Conservation (phyloP, 192 early-diverging fungal species). For the Funneliformis mosseae region DNA sequence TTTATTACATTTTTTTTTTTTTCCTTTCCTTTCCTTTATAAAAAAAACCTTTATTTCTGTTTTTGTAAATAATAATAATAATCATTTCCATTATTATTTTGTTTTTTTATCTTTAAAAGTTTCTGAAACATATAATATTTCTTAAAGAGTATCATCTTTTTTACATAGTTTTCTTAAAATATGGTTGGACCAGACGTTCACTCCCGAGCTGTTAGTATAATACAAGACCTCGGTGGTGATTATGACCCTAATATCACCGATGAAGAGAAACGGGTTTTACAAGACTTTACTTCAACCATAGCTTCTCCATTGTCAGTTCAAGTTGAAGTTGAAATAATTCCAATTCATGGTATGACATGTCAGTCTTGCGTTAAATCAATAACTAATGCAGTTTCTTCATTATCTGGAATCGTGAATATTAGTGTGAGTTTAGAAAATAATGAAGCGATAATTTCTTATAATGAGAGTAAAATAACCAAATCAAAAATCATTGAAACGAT, state of each 20-base stretch:
- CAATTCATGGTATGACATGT: conserved; percentile 10
- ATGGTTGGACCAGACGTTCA: neutral
- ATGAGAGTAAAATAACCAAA: conserved; percentile 7
- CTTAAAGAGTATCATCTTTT: neutral
- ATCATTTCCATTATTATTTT: too few relatives aligned
- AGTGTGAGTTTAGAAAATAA: conserved; percentile 42
- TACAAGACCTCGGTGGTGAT: conserved; percentile 3
- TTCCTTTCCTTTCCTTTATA: too few relatives aligned
- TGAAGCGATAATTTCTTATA: conserved; percentile 36
- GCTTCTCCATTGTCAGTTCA: neutral
- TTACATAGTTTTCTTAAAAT: neutral
- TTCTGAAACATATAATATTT: neutral
- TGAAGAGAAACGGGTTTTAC: neutral
- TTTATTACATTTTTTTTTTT: too few relatives aligned
- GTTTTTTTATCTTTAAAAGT: too few relatives aligned
- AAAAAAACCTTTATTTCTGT: too few relatives aligned
- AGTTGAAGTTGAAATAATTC: neutral
- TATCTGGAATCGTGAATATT: neutral
- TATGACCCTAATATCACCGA: neutral
- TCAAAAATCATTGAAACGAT: conserved; percentile 50
- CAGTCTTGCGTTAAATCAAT: conserved; percentile 34
- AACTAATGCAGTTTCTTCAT: neutral
- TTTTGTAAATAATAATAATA: too few relatives aligned
- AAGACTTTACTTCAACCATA: neutral
- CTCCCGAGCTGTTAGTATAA: neutral